Base-by-base conservation (phyloP, 495 filamentous ascomycete genomes). In the Choiromyces venosus region DNA sequence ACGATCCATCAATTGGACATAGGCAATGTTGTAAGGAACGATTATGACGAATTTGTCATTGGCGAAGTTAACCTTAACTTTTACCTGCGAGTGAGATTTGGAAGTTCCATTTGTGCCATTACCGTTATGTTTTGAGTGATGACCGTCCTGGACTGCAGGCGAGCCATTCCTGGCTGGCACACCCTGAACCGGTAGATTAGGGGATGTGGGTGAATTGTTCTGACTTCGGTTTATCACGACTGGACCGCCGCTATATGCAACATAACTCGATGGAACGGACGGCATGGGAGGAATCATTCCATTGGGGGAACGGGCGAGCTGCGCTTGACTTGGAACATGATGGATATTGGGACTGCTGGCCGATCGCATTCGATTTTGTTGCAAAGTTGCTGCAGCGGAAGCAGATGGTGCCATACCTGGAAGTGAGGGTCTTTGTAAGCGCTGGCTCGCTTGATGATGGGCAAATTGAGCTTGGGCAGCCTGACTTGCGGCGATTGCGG, bases 1-100 rank as follows among this genome's bases (percentile, higher is more conserved):
- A n/a, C 95, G 93, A 79, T 98, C 94, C 67, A 93, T 92, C 35
- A 99, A 86, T 38, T 92, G 93, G 67, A 93, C 91, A 83, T 96
- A 97, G 65, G 91, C 88, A 78, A 98, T 99, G 79, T 93, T 95
- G 84, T 91, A 94, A 33, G 92, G 89, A 64, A 96, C 95, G 40
- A 99, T 94, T 16, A 99, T 97, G 71, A 97, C 90, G 77, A 96
- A 94, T 72, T 87, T 89, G 25, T 88, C 88, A 68, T 88, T 89
- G 21, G 92, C 91, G 79, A 91, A 95, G 78, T 92, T 92, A 42
- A 99, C 93, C 83, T 93, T 96, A 69, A 97, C 93, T 81, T 97
- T 97, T 69, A 99, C 86, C 77, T 98, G 96, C 1, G 74, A 61
- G 37, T 71, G 71, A 35, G 67, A 65, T 14, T 36, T 38, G 21